Evolutionary conservation across 176 grass and related monocot species (phyloP), one percentile per base, ranked within the genome.

Genomic region (Triticum aestivum): DNA sequence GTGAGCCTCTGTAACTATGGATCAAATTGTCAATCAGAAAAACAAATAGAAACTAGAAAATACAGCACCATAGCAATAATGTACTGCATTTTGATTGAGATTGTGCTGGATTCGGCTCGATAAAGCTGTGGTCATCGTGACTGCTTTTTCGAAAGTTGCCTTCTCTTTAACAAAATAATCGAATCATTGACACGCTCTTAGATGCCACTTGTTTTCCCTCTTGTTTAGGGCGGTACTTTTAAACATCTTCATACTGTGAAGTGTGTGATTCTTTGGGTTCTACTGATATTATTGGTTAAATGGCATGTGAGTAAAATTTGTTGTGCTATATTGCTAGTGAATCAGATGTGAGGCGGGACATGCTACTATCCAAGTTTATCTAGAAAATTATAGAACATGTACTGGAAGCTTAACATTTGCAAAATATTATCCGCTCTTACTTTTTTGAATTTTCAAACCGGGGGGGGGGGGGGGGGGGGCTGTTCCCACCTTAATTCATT

Each of bases 161-260:
- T 76, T 83, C 61, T 8, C 67, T 87, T 34, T 32, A 64, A 10
- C 11, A 65, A 7, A 8, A 52, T 17, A 8, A 52, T 65, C 14
- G 5, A n/a, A 67, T 54, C 21, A 35, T 17, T 24, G 24, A 10
- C 18, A 8, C 14, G 7, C 47, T 75, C 80, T 68, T 84, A 61
- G 69, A 84, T 75, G 39, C 69, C 59, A 80, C 65, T 76, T 84
- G 76, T 69, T 23, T 80, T 59, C 63, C 75, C 37, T 69, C 42
- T 91, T 65, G 5, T 30, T 84, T 11, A 61, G 41, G 32, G 33
- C 73, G 12, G 18, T 26, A 81, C 4, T 17, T 69, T 62, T 52
- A 77, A 70, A 62, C 82, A 65, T 80, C 77, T 76, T 88, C 26
- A 24, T 47, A 9, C 51, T 73, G 56, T 78, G 5, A 79, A 64